Percentiles rank a stretch among this genome's conserved stretches.
phyloP scores from a whole-genome alignment of 352 stramenopile genomes.

The Phytophthora pini region DNA sequence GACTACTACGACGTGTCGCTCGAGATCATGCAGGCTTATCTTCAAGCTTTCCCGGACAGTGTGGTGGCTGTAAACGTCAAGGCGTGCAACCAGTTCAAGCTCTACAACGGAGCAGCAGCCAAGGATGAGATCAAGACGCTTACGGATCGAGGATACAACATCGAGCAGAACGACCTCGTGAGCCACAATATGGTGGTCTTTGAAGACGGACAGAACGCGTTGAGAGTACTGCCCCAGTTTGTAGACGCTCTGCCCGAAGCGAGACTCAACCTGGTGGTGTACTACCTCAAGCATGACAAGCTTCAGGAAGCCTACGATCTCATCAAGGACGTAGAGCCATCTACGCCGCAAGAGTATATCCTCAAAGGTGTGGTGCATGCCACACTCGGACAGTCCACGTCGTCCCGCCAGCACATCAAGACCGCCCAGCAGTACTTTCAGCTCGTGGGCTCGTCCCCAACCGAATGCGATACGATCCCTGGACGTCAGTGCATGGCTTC shows the following conservation, averaged over 20 bases:
- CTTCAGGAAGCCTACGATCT: constrained; percentile 95
- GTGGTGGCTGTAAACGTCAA: constrained; percentile 96
- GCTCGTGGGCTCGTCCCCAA: constrained; percentile 93
- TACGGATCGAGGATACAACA: constrained; percentile 88
- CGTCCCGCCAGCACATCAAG: constrained; percentile 92
- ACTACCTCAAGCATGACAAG: constrained; percentile 93
- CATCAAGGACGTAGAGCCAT: constrained; percentile 95
- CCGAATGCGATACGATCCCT: constrained; percentile 97
- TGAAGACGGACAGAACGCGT: constrained; percentile 92
- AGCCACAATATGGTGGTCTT: constrained; percentile 97
- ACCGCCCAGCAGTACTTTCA: constrained; percentile 95
- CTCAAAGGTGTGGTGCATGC: constrained; percentile 93
- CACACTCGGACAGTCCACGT: constrained; percentile 88
- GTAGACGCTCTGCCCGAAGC: constrained; percentile 94
- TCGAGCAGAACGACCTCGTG: constrained; percentile 95
- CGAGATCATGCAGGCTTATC: constrained; percentile 96
- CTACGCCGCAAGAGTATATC: constrained; percentile 94
- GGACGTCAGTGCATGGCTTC: constrained; percentile 97
- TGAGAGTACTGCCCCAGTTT: constrained; percentile 92
- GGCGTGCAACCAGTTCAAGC: constrained; percentile 96
- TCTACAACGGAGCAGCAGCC: constrained; percentile 96
- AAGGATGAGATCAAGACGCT: constrained; percentile 95
- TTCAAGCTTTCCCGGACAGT: constrained; percentile 92
- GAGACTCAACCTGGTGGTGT: constrained; percentile 95
- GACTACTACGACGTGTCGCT: constrained; percentile 98